A percentile compares a stretch with the other conserved stretches of the same genome.
Evolutionary conservation across 192 early-diverging fungal species (phyloP).

Genomic region (Rhizophagus sp.): DNA sequence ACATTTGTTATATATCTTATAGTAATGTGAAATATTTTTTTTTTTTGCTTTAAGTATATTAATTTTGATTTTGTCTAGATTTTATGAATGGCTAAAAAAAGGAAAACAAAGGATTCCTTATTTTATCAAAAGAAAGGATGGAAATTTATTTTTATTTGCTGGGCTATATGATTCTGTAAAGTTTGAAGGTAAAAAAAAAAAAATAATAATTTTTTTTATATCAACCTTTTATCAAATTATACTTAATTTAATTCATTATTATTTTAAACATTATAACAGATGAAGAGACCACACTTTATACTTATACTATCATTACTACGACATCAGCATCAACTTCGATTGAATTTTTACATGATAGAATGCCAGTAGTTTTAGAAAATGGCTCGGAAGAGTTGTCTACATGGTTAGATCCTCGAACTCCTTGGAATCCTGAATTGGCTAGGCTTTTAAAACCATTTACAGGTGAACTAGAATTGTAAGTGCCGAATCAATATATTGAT

Average conservation of each 20-base stretch:
- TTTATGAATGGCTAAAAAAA: conserved; percentile 58
- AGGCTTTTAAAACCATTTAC: conserved; percentile 50
- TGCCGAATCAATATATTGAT: not conserved
- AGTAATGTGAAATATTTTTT: not conserved
- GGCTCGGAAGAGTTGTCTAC: conserved; percentile 37
- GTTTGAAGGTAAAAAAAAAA: conserved; percentile 32
- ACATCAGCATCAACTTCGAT: conserved; percentile 41
- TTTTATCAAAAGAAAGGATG: conserved; percentile 48
- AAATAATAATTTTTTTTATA: not conserved
- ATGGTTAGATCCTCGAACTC: conserved; percentile 49
- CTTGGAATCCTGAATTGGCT: conserved; percentile 40
- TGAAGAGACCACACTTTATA: conserved; percentile 39
- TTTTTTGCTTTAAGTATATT: not conserved
- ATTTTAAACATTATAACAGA: not conserved
- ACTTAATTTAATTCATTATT: not conserved
- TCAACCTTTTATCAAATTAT: not conserved
- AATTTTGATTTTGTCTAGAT: conserved; percentile 34
- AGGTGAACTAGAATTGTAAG: conserved; percentile 36
- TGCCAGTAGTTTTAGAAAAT: conserved; percentile 59
- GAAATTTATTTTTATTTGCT: conserved; percentile 51
- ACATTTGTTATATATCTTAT: not conserved
- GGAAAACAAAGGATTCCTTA: conserved; percentile 50
- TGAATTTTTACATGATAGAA: conserved; percentile 55
- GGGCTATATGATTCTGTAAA: conserved; percentile 48
- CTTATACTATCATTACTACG: conserved; percentile 55